Evolutionary conservation across 352 stramenopile species (phyloP), one percentile per base, ranked within the genome.

Genomic region (Globisporangium nodosum): DNA sequence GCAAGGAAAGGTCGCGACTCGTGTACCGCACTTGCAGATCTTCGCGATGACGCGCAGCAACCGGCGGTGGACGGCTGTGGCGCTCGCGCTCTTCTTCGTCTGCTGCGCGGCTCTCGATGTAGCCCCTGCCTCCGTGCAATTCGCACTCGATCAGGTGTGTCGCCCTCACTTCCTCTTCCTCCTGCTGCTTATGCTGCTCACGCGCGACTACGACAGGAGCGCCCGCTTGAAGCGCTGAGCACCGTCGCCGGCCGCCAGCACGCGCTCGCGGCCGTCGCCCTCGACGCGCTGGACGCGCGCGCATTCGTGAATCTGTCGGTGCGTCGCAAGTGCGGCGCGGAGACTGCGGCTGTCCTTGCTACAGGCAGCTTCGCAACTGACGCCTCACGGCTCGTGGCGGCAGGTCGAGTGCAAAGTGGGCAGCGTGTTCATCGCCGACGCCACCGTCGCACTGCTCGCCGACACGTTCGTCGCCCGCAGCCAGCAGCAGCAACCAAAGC

Each of bases 331-430:
- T 49, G 55, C 16, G 31, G 30, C 11, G 24, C 15, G 35, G 13
- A 7, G 21, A 65, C 53, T 35, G 15, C 37, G 6, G 40, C n/a
- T 51, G 13, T 3, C 24, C 24, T 27, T 27, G 24, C 24, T 27
- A 27, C 46, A 46, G 13, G 7, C 49, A 43, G 5, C 20, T 35
- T 15, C 27, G 12, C 21, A 9, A 7, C 3, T 56, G 8, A 18
- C 48, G 24, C 30, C 15, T 13, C 18, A 31, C 37, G 13, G 16
- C 53, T 46, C 31, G 24, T 50, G 13, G 20, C 16, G 49, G 3
- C 52, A 77, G 70, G 63, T 74, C 40, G 50, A 47, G 7, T 73
- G 66, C 24, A 33, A 46, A 6, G 60, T 66, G 31, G 66, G 66
- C 37, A 68, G 60, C 20, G 35, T 77, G 52, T 53, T 42, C 11